Evolutionary conservation across 2,329 filamentous ascomycete genomes (phyloP).

Genomic region (Basipetospora chlamydospora): DNA sequence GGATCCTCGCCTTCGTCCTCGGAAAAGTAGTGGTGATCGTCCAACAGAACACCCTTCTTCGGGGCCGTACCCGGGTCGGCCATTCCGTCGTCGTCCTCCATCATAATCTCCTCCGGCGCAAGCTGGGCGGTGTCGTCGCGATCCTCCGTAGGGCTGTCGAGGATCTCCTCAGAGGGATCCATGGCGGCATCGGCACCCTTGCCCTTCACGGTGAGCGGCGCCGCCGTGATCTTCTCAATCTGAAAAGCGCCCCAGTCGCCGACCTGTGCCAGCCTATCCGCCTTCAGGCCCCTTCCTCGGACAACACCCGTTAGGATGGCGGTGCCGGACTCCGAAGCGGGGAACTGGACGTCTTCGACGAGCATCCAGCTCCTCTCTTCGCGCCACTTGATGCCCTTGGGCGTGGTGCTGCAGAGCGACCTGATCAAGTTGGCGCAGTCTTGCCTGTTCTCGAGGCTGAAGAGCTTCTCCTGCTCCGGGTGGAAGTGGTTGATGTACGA

Average conservation of each 20-base stretch:
- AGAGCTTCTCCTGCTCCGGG: constrained; percentile 79
- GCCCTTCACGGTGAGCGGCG: constrained; percentile 48
- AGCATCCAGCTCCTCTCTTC: constrained; percentile 95
- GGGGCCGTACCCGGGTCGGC: constrained; percentile 20
- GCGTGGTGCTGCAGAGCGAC: constrained; percentile 78
- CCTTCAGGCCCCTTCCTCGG: constrained; percentile 73
- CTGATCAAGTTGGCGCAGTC: constrained; percentile 86
- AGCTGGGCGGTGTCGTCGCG: constrained; percentile 72
- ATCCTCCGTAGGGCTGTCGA: constrained; percentile 63
- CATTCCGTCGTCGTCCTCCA: constrained; percentile 47
- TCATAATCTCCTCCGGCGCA: constrained; percentile 71
- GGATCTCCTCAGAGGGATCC: constrained; percentile 38
- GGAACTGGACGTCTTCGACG: constrained; percentile 67
- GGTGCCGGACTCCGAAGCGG: constrained; percentile 40
- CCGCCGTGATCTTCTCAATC: constrained; percentile 73
- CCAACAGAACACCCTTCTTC: constrained; percentile 79
- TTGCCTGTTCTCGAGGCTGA: constrained; percentile 74
- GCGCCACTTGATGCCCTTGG: constrained; percentile 89
- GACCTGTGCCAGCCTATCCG: constrained; percentile 77
- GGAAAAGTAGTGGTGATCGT: constrained; percentile 96
- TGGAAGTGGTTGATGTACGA: constrained; percentile 94
- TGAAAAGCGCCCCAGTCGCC: constrained; percentile 92
- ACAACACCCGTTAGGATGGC: constrained; percentile 74
- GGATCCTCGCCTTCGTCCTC: constrained; percentile 56
- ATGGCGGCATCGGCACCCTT: constrained; percentile 63